A percentile compares a stretch with the other conserved stretches of the same genome.
phyloP scores from a whole-genome alignment of 208 protist genomes.

The Acanthamoeba triangularis region DNA sequence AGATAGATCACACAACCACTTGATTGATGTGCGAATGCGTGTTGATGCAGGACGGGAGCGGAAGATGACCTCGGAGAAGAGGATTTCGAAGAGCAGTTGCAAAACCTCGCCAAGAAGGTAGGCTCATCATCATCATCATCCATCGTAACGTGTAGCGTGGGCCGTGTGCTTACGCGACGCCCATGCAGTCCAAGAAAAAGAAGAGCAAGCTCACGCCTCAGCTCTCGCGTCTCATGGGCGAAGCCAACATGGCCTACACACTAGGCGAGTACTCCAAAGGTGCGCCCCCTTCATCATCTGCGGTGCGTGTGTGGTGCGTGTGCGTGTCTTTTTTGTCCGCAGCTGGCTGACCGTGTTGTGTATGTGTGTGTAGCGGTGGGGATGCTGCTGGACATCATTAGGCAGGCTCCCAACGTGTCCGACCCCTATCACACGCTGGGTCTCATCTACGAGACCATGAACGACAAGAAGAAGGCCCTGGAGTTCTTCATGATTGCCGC shows the following conservation, averaged over 20 bases:
- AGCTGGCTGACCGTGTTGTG: not conserved
- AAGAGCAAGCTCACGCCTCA: conserved; percentile 79
- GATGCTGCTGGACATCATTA: conserved; percentile 80
- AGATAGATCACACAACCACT: not conserved
- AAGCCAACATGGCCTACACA: conserved; percentile 80
- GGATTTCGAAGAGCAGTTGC: conserved; percentile 63
- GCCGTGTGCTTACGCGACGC: not conserved
- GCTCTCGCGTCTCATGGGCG: conserved; percentile 76
- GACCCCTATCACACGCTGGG: conserved; percentile 85
- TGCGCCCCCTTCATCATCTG: not conserved
- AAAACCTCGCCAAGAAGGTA: conserved; percentile 60
- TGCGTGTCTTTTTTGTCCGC: not conserved
- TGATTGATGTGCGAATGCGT: not conserved
- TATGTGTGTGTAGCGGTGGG: conserved; percentile 60
- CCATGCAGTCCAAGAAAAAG: conserved; percentile 64
- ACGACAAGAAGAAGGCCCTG: conserved; percentile 77
- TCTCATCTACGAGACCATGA: conserved; percentile 83
- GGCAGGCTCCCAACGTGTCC: conserved; percentile 77
- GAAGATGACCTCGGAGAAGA: not conserved
- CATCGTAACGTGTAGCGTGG: not conserved
- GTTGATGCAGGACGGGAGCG: not conserved
- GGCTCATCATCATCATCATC: not conserved
- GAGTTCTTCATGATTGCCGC: conserved; percentile 84
- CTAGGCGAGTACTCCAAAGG: conserved; percentile 57
- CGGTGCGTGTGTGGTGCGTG: not conserved